Conservation (phyloP, 805 yeast genomes). For the Cyberlindnera japonica region DNA sequence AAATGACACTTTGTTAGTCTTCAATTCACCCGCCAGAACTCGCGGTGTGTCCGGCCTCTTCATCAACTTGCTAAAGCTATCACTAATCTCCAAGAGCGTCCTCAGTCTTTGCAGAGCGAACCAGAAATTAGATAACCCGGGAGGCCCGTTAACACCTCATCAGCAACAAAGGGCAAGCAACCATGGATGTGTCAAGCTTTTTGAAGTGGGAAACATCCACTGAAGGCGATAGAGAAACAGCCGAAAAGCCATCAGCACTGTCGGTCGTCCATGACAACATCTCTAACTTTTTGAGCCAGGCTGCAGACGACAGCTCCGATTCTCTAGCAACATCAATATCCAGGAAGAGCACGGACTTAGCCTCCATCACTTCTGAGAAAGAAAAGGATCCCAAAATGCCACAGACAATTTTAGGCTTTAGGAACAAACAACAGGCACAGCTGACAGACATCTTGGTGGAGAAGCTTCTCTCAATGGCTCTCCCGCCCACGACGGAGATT, state of each 20-base stretch:
- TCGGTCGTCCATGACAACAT: slow-evolving; percentile 20
- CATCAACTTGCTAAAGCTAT: too few species aligned
- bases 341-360: slow-evolving; percentile 2
- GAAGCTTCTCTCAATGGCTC: slow-evolving; percentile 62
- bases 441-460: slow-evolving; percentile 72
- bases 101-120: too few species aligned
- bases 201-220: slow-evolving; percentile 28
- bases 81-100: too few species aligned
- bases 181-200: slow-evolving; percentile 25
- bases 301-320: background rate
- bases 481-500: slow-evolving; percentile 57
- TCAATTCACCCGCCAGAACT: too few species aligned
- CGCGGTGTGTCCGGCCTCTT: too few species aligned
- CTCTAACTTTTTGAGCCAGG: slow-evolving; percentile 11
- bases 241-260: slow-evolving; percentile 9
- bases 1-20: too few species aligned
- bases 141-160: too few species aligned
- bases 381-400: slow-evolving; percentile 1
- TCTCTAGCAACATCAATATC: background rate
- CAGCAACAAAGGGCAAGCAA: too few species aligned
- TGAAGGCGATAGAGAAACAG: slow-evolving; percentile 2
- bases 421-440: slow-evolving; percentile 16
- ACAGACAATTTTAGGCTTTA: slow-evolving; percentile 2
- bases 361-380: slow-evolving; percentile 6
- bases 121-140: too few species aligned